These are phyloP conservation scores for Erodium maritimum DNA, from an alignment of 345 rosid species.

Conservation along the genomic window DNA sequence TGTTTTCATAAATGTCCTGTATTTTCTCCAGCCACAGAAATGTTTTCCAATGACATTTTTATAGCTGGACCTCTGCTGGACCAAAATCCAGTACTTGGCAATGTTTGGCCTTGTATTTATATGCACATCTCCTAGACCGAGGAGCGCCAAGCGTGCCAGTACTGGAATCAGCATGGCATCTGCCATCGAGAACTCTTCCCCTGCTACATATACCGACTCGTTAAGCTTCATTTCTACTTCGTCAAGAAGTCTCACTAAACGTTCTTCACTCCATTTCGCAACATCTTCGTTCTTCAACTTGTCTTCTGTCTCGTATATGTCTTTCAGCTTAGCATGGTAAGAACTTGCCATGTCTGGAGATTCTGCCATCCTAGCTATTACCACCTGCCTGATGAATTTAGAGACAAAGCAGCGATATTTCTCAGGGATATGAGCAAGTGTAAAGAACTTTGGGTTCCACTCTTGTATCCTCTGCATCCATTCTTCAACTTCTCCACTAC, in stretches of 20 bases:
- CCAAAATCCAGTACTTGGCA: conserved; percentile 55
- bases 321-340: conserved; percentile 70
- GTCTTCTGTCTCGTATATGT: conserved; percentile 59
- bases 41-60: conserved; percentile 61
- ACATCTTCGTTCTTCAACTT: conserved; percentile 44
- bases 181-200: conserved; percentile 79
- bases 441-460: conserved; percentile 70
- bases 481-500: conserved; percentile 30
- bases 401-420: conserved; percentile 44
- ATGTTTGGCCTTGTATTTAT: conserved; percentile 52
- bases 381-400: conserved; percentile 61
- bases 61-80: conserved; percentile 61
- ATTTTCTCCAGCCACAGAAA: conserved; percentile 71
- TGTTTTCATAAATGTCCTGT: conserved; percentile 50
- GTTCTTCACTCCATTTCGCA: conserved; percentile 39
- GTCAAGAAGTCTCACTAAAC: conserved; percentile 47
- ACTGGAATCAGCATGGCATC: conserved; percentile 69
- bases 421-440: conserved; percentile 52
- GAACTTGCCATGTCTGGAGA: conserved; percentile 76
- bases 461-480: conserved; percentile 73
- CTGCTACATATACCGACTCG: conserved; percentile 40
- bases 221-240: conserved; percentile 53
- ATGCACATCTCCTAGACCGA: conserved; percentile 62
- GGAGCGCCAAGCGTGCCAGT: conserved; percentile 47
- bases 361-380: conserved; percentile 76